Evolutionary conservation across 345 rosid species (phyloP).

Genomic region (Hibiscus trionum): DNA sequence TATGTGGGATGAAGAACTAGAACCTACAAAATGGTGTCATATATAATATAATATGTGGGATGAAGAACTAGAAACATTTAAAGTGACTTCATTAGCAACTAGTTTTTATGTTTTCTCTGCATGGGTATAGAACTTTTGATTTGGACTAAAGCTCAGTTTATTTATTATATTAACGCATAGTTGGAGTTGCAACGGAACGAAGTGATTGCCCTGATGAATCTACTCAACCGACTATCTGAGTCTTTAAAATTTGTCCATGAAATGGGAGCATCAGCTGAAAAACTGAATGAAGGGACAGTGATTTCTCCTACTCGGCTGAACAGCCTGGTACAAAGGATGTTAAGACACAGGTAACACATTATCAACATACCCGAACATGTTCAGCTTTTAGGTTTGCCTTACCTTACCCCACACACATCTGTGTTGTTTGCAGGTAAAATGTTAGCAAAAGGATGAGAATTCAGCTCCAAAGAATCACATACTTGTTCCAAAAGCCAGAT

Average conservation of each 20-base stretch:
- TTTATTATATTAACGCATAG: background rate
- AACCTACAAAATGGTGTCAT: too few species aligned
- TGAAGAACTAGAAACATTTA: background rate
- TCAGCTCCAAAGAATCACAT: background rate
- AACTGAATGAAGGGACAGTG: background rate
- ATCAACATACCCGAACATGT: background rate
- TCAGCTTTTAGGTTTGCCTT: background rate
- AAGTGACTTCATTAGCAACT: background rate
- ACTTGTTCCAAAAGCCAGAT: background rate
- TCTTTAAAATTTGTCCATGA: conserved; percentile 15
- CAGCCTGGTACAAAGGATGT: background rate
- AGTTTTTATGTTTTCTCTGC: background rate
- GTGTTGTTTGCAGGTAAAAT: background rate
- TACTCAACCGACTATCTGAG: conserved; percentile 14
- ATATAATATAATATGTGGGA: too few species aligned
- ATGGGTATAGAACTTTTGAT: background rate
- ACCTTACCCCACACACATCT: background rate
- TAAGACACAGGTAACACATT: conserved; percentile 1
- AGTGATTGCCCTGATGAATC: conserved; percentile 17
- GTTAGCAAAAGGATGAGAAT: background rate
- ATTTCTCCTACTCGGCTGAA: background rate
- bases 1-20: background rate
- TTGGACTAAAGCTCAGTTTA: background rate
- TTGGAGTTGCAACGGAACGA: conserved; percentile 18
- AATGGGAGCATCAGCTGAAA: conserved; percentile 10